Base-by-base conservation (phyloP, 805 yeast species). In the Candida schatavii region DNA sequence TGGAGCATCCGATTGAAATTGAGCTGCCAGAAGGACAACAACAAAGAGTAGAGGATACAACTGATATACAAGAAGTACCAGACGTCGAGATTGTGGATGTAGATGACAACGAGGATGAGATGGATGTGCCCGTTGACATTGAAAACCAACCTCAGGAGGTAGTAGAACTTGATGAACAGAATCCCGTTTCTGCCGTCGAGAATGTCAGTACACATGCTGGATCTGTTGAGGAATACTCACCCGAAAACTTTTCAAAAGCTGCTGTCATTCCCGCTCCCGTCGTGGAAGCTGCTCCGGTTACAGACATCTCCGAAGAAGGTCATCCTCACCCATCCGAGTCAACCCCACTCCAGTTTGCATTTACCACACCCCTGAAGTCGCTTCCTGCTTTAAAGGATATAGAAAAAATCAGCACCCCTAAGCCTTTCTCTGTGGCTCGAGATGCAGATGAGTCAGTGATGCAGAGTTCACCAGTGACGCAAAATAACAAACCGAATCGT, bases 341-440 rank as follows among this genome's bases (percentile, higher is more conserved):
- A 29, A 37, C 41, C 25, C 44, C 41, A 29, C 34, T 41, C 20
- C 56, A 47, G 32, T 60, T 63, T 42, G 59, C 70, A 5, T 21
- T 38, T 13, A 38, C 41, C 19, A 69, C 75, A 17, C 74, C 75
- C 0, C 63, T 62, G 57, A 69, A 68, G 45, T 52, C 60, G 21
- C 56, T 70, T 23, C 74, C 74, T 1, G 64, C 74, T 4, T 52
- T 70, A 21, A 70, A 70, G 47, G 74, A 69, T 40, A 69, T 70
- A 15, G 75, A 70, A 33, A 47, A 47, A 13, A 69, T 70, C 15
- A 59, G 55, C 6, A 70, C 75, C 1, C 75, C 75, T 1, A 69
- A 68, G 37, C 51, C 65, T 6, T 69, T 70, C 46, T 48, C 53
- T 28, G 74, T 70, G 17, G 74, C 75, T 15, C 61, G 54, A 46